These are phyloP conservation scores for Russula sp. DNA, from an alignment of 768 basidiomycete genomes.

Conservation along the genomic window DNA sequence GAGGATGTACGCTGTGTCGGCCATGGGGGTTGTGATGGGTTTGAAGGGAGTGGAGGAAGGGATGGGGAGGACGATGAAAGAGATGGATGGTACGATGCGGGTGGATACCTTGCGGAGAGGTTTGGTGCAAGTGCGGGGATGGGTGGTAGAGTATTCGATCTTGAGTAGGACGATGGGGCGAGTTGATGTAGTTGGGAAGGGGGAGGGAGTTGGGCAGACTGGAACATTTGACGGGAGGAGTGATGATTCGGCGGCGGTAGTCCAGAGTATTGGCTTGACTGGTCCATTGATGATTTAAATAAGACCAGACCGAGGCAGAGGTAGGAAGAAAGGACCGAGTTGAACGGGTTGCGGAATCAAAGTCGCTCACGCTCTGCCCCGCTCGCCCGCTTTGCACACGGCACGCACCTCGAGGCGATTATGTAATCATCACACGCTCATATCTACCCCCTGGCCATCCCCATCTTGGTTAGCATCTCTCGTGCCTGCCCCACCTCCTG, in stretches of 20 bases:
- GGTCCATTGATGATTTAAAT: conserved; percentile 34
- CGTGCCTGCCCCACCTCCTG: conserved; percentile 4
- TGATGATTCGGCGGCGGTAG: conserved; percentile 31
- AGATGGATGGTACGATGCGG: conserved; percentile 39
- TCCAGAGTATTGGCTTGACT: conserved; percentile 31
- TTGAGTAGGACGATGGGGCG: conserved; percentile 37
- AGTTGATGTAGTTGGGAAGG: conserved; percentile 44
- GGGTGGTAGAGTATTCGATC: conserved; percentile 46
- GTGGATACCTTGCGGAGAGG: conserved; percentile 37
- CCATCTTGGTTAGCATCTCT: conserved; percentile 16
- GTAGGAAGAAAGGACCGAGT: conserved; percentile 4
- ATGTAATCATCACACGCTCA: conserved; percentile 21
- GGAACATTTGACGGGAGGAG: conserved; percentile 40
- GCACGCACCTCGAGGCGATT: conserved; percentile 19
- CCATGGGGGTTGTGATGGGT: conserved; percentile 36
- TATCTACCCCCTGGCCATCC: conserved; percentile 3
- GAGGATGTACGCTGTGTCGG: conserved; percentile 37
- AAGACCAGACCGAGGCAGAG: conserved; percentile 21
- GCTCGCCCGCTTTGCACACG: conserved; percentile 12
- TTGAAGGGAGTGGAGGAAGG: conserved; percentile 34
- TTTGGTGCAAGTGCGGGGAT: conserved; percentile 35
- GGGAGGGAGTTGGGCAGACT: conserved; percentile 45
- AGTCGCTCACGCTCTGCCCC: conserved; percentile 6
- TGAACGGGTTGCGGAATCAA: conserved; percentile 17
- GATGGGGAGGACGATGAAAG: conserved; percentile 36